A percentile compares a stretch with the other conserved stretches of the same genome.
Conservation (phyloP, 768 basidiomycete genomes). For the Cystobasidium ongulense region DNA sequence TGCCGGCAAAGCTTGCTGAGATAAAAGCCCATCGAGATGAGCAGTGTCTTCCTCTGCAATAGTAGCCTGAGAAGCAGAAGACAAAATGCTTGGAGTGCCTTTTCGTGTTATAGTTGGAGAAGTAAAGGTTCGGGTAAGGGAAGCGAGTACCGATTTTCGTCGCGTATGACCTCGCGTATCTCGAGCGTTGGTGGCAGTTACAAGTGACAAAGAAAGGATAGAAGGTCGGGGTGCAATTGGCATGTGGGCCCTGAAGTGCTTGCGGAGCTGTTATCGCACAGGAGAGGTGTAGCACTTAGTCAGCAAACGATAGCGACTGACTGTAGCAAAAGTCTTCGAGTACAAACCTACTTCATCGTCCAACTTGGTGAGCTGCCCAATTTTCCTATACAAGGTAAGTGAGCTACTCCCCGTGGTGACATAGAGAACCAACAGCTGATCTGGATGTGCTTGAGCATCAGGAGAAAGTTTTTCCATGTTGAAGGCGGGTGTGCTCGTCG, state of each 20-base stretch:
- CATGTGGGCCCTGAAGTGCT: background rate
- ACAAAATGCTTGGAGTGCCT: background rate
- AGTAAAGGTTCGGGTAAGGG: background rate
- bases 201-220: background rate
- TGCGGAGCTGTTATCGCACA: background rate
- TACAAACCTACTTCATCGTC: background rate
- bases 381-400: constrained; percentile 24
- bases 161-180: background rate
- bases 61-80: background rate
- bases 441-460: too few species aligned
- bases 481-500: background rate
- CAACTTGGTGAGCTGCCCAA: constrained; percentile 8
- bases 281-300: background rate
- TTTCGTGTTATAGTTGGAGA: background rate
- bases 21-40: background rate
- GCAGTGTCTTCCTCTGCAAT: background rate
- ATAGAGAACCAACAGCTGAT: constrained; percentile 21
- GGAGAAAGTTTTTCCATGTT: background rate
- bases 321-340: too few species aligned
- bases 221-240: background rate
- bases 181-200: background rate
- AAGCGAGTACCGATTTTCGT: constrained; percentile 3
- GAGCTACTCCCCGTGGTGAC: constrained; percentile 27
- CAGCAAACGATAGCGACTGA: too few species aligned
- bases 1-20: background rate